Conservation (phyloP, 2,329 filamentous ascomycete genomes). For the Colletotrichum godetiae region DNA sequence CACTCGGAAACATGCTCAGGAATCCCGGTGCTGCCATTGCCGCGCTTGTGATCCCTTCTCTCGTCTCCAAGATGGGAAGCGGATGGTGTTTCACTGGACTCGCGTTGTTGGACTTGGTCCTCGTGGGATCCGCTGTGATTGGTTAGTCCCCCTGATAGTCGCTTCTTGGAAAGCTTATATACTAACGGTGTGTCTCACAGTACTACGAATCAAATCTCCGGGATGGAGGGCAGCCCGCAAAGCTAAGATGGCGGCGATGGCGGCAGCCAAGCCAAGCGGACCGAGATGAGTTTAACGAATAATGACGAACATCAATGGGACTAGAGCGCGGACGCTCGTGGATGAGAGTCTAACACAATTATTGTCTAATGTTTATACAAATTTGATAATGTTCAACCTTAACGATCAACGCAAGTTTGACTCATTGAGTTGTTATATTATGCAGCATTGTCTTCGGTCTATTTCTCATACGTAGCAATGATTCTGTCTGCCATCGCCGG, state of each 20-base stretch:
- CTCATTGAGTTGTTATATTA: not conserved
- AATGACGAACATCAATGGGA: not conserved
- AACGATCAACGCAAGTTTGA: not conserved
- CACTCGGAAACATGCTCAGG: slow-evolving; percentile 51
- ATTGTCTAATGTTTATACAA: not conserved
- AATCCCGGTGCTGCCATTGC: slow-evolving; percentile 53
- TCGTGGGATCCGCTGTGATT: slow-evolving; percentile 40
- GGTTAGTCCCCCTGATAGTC: slow-evolving; percentile 23
- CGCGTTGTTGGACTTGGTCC: slow-evolving; percentile 44
- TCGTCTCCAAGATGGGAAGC: slow-evolving; percentile 48
- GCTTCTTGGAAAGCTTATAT: not conserved
- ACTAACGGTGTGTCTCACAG: slow-evolving; percentile 1
- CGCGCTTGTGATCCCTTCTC: slow-evolving; percentile 47
- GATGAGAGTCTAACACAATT: not conserved
- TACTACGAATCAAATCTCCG: slow-evolving; percentile 25
- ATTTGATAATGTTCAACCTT: not conserved
- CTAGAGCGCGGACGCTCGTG: not conserved
- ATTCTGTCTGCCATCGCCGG: slow-evolving; percentile 59
- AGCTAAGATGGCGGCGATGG: slow-evolving; percentile 27
- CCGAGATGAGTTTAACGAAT: slow-evolving; percentile 7
- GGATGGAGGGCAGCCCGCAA: slow-evolving; percentile 31
- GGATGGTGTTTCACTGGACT: slow-evolving; percentile 54
- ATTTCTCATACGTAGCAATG: slow-evolving; percentile 39
- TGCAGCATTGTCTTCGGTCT: not conserved
- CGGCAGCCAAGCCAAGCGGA: slow-evolving; percentile 16